phyloP scores from a whole-genome alignment of 2,329 filamentous ascomycete genomes.

The Paraphoma sp. region DNA sequence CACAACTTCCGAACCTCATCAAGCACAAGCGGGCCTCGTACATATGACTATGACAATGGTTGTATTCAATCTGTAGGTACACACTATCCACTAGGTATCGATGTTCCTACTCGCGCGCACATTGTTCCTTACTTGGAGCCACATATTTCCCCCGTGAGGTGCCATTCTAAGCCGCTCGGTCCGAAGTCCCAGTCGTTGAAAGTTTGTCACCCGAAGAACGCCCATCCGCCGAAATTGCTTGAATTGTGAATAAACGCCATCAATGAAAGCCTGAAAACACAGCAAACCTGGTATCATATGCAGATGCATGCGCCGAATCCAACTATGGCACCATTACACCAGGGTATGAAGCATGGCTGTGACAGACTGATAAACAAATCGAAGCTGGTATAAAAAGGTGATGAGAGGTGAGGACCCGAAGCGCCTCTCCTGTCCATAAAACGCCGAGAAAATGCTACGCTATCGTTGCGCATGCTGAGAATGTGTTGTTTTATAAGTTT shows the following conservation, averaged over 20 bases:
- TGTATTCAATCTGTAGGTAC: background rate
- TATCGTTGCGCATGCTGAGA: slow-evolving; percentile 16
- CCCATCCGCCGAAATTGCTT: background rate
- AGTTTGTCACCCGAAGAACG: background rate
- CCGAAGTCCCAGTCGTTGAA: background rate
- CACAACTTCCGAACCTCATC: background rate
- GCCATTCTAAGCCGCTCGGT: background rate
- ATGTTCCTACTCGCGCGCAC: background rate
- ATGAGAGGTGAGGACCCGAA: slow-evolving; percentile 9
- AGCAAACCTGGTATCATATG: slow-evolving; percentile 29
- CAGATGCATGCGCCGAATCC: slow-evolving; percentile 19
- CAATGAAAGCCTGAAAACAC: slow-evolving; percentile 9
- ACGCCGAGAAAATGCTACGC: slow-evolving; percentile 34
- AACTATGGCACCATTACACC: background rate
- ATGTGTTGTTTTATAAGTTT: background rate
- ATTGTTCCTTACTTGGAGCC: background rate
- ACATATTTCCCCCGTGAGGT: background rate
- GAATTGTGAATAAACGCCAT: slow-evolving; percentile 7
- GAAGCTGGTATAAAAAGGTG: background rate
- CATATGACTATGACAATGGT: too few relatives aligned
- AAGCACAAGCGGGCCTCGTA: too few relatives aligned
- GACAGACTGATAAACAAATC: background rate
- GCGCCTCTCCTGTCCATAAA: slow-evolving; percentile 22
- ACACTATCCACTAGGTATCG: background rate
- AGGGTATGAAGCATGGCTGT: background rate